Percentiles rank a stretch among this genome's conserved stretches.
phyloP scores from a whole-genome alignment of 805 yeast species.

The Wickerhamiella occidentalis region DNA sequence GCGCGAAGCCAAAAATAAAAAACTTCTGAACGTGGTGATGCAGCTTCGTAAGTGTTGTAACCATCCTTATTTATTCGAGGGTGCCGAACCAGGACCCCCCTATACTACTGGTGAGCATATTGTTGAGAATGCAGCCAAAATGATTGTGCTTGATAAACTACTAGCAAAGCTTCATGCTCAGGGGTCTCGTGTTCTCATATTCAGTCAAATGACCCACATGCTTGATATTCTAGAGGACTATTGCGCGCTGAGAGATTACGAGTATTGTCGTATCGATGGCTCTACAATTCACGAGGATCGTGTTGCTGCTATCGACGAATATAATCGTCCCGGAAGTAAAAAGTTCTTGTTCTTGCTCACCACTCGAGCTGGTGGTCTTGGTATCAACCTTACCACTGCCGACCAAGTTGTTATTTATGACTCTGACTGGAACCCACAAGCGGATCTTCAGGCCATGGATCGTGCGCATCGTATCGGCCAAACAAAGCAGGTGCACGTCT shows the following conservation, averaged over 20 bases:
- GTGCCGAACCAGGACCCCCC: constrained; percentile 99
- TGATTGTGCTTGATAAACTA: constrained; percentile 79
- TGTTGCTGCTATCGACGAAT: constrained; percentile 83
- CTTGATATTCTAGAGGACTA: constrained; percentile 87
- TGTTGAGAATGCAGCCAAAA: constrained; percentile 75
- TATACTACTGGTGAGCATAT: constrained; percentile 90
- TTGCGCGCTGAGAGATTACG: constrained; percentile 70
- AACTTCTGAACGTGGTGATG: constrained; percentile 88
- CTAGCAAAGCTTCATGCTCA: constrained; percentile 56
- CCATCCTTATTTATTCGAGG: constrained; percentile 92
- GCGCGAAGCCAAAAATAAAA: constrained; percentile 62
- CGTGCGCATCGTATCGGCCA: constrained; percentile 93
- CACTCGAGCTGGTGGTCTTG: constrained; percentile 97
- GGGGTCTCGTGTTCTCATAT: constrained; percentile 83
- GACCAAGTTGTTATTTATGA: constrained; percentile 91
- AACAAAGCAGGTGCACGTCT: constrained; percentile 86
- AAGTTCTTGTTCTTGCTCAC: constrained; percentile 79
- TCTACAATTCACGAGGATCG: constrained; percentile 89
- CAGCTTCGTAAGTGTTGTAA: constrained; percentile 93
- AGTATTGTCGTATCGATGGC: constrained; percentile 89
- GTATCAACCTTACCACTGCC: constrained; percentile 87
- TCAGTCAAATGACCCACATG: constrained; percentile 86
- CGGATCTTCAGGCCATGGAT: constrained; percentile 93
- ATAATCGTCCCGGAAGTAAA: constrained; percentile 63
- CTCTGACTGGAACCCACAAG: constrained; percentile 94